phyloP scores from a whole-genome alignment of 2,329 filamentous ascomycete genomes.

The Neonectria neomacrospora region DNA sequence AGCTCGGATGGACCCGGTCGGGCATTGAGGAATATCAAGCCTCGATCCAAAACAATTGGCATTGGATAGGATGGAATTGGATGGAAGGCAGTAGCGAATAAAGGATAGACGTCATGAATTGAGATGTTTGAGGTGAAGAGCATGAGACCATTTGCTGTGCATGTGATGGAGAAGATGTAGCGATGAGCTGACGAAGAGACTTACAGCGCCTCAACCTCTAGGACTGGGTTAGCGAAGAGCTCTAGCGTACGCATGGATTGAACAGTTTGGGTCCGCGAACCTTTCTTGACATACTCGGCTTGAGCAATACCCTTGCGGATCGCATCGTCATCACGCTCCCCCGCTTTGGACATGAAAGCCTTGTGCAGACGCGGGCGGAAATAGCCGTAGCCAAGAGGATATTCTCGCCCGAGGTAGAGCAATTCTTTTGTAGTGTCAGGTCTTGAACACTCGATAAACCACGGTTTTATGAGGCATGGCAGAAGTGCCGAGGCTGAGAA shows the following conservation, averaged over 20 bases:
- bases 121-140: neutral
- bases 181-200: constrained; percentile 51
- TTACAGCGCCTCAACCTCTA: constrained; percentile 93
- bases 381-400: constrained; percentile 84
- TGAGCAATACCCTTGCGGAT: constrained; percentile 80
- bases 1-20: neutral
- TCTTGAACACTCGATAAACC: neutral
- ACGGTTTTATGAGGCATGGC: neutral
- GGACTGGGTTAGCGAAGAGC: constrained; percentile 12
- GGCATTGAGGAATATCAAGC: neutral
- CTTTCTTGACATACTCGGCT: constrained; percentile 92
- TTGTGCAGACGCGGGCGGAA: constrained; percentile 84
- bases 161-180: neutral
- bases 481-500: neutral
- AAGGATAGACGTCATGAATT: constrained; percentile 12
- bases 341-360: constrained; percentile 82
- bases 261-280: constrained; percentile 54
- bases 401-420: constrained; percentile 84
- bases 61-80: neutral
- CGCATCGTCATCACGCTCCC: constrained; percentile 75
- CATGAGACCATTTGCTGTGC: neutral
- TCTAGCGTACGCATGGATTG: too few relatives aligned
- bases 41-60: constrained; percentile 1
- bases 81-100: neutral
- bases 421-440: constrained; percentile 68